Base-by-base conservation (phyloP, 2,329 filamentous ascomycete species). In the Arthrobotrys sphaeroides region DNA sequence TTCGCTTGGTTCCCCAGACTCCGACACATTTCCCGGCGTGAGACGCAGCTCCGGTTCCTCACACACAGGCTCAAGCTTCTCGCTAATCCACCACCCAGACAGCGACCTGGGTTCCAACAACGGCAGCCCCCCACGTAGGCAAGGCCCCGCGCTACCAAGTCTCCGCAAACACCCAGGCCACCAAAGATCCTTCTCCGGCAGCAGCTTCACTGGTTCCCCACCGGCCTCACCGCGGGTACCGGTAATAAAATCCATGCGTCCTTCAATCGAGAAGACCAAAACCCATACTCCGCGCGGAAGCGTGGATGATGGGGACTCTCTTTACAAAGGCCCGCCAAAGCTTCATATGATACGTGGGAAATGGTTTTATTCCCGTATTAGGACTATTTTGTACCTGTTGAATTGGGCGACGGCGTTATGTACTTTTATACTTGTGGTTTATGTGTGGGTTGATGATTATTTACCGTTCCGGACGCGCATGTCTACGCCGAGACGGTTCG, bases 281-380 rank as follows among this genome's bases (percentile, higher is more conserved):
- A 61, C 65, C 24, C 73, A 66, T 49, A 66, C 66, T 5, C 60
- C 73, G 31, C 66, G 73, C 22, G 66, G 73, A 5, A 77, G 73
- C 53, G 49, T 72, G 18, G 66, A 72, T 31, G 61, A 66, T 66
- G 61, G 45, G 47, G 64, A 76, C 22, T 70, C 72, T 1, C 43
- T 76, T 7, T 43, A 65, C 36, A 77, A 70, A 28, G 51, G 51
- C 2, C 66, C 59, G 20, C 31, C 61, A 36, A 77, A 77, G 60
- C 59, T 72, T 38, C 73, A 72, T 31, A 77, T 77, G 73, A 62
- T 77, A 43, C 73, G 73, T 42, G 73, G 73, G n/a, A 77, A 77
- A 60, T 77, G 73, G 73, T 61, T 72, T 26, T 72, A 66, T 36
- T 55, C 66, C 16, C 47, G 73, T 24, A 26, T 77, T 12, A 24